These are phyloP conservation scores for Wolfiporia cocos DNA, from an alignment of 1,284 basidiomycete genomes.

Conservation along the genomic window DNA sequence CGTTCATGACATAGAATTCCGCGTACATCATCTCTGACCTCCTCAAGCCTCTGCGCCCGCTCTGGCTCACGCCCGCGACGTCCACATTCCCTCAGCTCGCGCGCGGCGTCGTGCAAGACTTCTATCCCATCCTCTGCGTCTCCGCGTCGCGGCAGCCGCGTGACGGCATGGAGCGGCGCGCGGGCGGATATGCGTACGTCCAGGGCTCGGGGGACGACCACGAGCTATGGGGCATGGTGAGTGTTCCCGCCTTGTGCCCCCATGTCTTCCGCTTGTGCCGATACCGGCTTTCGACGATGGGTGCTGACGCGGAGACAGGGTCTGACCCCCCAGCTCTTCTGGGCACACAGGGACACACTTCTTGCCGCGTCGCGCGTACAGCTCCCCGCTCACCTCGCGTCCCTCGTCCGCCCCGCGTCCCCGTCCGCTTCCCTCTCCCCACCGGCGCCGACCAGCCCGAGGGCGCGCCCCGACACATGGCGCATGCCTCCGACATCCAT, in stretches of 20 bases:
- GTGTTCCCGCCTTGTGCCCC: too few species aligned
- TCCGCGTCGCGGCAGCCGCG: slow-evolving; percentile 68
- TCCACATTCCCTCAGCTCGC: slow-evolving; percentile 36
- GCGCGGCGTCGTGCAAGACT: slow-evolving; percentile 22
- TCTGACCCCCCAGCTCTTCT: slow-evolving; percentile 69
- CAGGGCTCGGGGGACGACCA: slow-evolving; percentile 91
- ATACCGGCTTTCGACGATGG: too few species aligned
- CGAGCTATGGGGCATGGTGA: slow-evolving; percentile 77
- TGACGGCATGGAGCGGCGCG: slow-evolving; percentile 51
- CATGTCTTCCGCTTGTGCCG: too few species aligned
- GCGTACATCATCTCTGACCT: slow-evolving; percentile 46
- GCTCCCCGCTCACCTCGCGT: slow-evolving; percentile 42
- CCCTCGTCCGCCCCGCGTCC: too few species aligned
- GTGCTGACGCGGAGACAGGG: slow-evolving; percentile 39
- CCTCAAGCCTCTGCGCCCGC: slow-evolving; percentile 48
- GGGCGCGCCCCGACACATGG: slow-evolving; percentile 10
- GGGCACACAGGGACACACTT: slow-evolving; percentile 52
- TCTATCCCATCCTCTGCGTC: slow-evolving; percentile 68
- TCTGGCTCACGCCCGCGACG: slow-evolving; percentile 63
- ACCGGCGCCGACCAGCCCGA: slow-evolving; percentile 1
- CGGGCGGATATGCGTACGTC: slow-evolving; percentile 68
- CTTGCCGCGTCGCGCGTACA: slow-evolving; percentile 38
- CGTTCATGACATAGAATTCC: slow-evolving; percentile 37
- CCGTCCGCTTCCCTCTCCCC: too few species aligned
- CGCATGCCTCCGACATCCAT: slow-evolving; percentile 19